Evolutionary conservation across 805 yeast genomes (phyloP).

Genomic region (Scheffersomyces spartinae): DNA sequence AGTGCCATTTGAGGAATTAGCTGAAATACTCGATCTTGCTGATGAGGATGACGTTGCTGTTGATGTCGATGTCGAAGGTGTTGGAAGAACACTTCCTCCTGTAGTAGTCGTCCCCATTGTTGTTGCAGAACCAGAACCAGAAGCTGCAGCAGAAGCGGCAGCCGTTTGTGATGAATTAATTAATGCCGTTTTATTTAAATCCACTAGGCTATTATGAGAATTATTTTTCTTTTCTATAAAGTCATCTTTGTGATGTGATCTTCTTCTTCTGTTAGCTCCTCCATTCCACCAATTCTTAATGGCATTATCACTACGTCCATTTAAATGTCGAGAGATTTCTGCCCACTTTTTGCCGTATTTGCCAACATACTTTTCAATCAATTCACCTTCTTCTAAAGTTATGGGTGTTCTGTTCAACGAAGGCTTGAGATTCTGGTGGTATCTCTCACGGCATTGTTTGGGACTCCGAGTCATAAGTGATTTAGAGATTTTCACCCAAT

Average conservation of each 20-base stretch:
- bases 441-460: constrained; percentile 84
- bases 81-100: too few species aligned
- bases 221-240: too few species aligned
- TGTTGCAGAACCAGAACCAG: too few species aligned
- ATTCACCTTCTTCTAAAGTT: constrained; percentile 70
- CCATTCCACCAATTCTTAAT: constrained; percentile 97
- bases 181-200: too few species aligned
- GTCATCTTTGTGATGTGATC: too few species aligned
- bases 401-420: constrained; percentile 73
- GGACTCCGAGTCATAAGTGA: constrained; percentile 70
- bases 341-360: constrained; percentile 90
- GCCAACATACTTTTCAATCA: constrained; percentile 68
- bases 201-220: too few species aligned
- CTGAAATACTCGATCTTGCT: not conserved
- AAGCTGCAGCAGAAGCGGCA: too few species aligned
- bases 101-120: too few species aligned
- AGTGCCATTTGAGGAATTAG: too few species aligned
- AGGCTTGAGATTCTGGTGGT: constrained; percentile 86
- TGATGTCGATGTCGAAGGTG: constrained; percentile 1
- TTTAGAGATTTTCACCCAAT: constrained; percentile 82
- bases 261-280: constrained; percentile 73
- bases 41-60: constrained; percentile 1
- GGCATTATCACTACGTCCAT: constrained; percentile 84
- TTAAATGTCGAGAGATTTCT: constrained; percentile 77
- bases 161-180: too few species aligned